Conservation (phyloP, 371 early-diverging fungal species). For the Mortierella sp. region DNA sequence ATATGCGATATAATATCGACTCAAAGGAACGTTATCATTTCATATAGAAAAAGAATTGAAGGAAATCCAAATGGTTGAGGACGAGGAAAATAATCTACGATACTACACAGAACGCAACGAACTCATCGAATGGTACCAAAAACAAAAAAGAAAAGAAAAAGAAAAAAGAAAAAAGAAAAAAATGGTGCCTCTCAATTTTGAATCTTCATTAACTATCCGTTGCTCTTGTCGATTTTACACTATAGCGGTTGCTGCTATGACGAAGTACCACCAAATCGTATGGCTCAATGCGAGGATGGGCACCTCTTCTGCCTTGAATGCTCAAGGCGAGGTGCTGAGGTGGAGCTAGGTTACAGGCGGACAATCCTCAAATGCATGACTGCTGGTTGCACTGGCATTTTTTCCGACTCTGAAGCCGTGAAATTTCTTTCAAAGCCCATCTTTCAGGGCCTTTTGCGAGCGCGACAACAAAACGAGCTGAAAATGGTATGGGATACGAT, state of each 20-base stretch:
- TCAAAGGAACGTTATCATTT: not conserved
- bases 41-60: slow-evolving; percentile 20
- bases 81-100: slow-evolving; percentile 31
- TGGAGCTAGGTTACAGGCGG: slow-evolving; percentile 58
- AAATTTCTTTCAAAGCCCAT: slow-evolving; percentile 54
- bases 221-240: not conserved
- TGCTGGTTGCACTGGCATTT: slow-evolving; percentile 56
- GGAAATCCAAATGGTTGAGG: slow-evolving; percentile 25
- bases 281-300: slow-evolving; percentile 63
- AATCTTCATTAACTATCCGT: not conserved
- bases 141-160: not conserved
- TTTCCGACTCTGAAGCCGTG: slow-evolving; percentile 55
- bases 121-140: slow-evolving; percentile 29
- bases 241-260: slow-evolving; percentile 56
- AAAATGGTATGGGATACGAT: slow-evolving; percentile 39
- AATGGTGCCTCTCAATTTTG: too few relatives aligned
- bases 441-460: slow-evolving; percentile 56
- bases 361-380: slow-evolving; percentile 63
- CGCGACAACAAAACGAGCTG: slow-evolving; percentile 61
- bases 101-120: slow-evolving; percentile 17
- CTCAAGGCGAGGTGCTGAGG: slow-evolving; percentile 59
- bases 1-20: not conserved
- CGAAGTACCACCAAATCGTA: slow-evolving; percentile 44
- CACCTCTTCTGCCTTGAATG: slow-evolving; percentile 67
- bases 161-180: not conserved